Base-by-base conservation (phyloP, 2,329 filamentous ascomycete species). In the Hypoxylon sp. region DNA sequence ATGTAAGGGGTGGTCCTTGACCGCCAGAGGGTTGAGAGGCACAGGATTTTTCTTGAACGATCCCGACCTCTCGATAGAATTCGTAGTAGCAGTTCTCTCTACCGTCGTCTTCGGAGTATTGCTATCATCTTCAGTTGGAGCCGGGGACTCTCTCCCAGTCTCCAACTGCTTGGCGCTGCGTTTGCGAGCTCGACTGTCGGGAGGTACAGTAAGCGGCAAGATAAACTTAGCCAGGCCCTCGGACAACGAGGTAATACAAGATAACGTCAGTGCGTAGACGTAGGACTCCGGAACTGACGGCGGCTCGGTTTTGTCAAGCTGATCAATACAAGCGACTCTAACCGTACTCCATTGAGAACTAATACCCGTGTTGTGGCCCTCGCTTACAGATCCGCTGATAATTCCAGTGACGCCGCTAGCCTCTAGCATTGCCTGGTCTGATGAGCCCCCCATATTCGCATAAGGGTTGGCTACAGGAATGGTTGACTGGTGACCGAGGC, bases 201-300 rank as follows among this genome's bases (percentile, higher is more conserved):
- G 83, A 4, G 93, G 91, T 0, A 97, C 93, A 0, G 96, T 97
- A 38, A 99, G 82, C 0, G 96, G 96, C 13, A 99, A 85, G 50
- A 98, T 91, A 72, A 97, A 97, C 77, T 95, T 97, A 30, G 95
- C 96, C 17, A 99, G 84, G 1, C 93, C 94, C 75, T 99, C 96
- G 0, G 95, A 97, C 53, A 99, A 87, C 1, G 90, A 93, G 48
- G 92, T 95, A 65, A 99, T 91, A 75, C 95, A 98, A 2, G 93
- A 91, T 45, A 99, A 82, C 1, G 95, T 92, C 51, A 99, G 84
- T 68, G 92, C 93, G 80, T 98, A 98, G 6, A 97, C 87, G 75
- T 99, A 99, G 0, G 96, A 97, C 67, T 98, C 95, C 0, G 96
- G 96, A 21, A 97, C 87, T 0, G 83, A 74, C 3, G 95, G 94